These are phyloP conservation scores for Aspergillus awamori DNA, from an alignment of 2,329 filamentous ascomycete species.

Conservation along the genomic window DNA sequence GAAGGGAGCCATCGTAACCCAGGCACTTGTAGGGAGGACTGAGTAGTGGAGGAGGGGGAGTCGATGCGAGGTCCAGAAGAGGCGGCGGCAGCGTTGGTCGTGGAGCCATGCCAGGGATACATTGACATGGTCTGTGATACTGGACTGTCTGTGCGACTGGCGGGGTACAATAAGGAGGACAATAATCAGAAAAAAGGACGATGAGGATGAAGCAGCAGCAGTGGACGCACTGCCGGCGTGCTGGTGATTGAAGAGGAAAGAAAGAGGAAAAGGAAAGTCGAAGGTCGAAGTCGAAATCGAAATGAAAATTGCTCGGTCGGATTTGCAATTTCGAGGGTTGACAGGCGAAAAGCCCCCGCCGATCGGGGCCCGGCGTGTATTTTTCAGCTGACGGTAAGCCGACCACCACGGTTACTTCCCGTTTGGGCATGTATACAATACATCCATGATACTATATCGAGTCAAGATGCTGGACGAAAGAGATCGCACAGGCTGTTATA, in stretches of 20 bases:
- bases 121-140: slow-evolving; percentile 13
- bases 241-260: slow-evolving; percentile 1
- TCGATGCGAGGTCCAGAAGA: slow-evolving; percentile 16
- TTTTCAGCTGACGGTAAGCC: slow-evolving; percentile 11
- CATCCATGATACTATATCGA: background rate
- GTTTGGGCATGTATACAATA: background rate
- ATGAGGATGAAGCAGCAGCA: background rate
- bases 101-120: slow-evolving; percentile 24
- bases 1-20: slow-evolving; percentile 32
- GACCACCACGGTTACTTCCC: background rate
- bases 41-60: slow-evolving; percentile 15
- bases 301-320: slow-evolving; percentile 18
- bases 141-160: background rate
- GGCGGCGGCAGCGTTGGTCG: slow-evolving; percentile 8
- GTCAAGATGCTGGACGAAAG: too few relatives aligned
- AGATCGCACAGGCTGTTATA: too few relatives aligned
- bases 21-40: slow-evolving; percentile 25
- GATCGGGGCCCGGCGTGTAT: background rate
- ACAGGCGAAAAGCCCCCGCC: background rate
- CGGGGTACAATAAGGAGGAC: background rate
- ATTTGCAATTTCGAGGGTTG: slow-evolving; percentile 23
- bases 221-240: background rate
- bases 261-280: background rate
- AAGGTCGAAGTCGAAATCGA: slow-evolving; percentile 3
- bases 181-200: background rate